These are phyloP conservation scores for Pseudopithomyces chartarum DNA, from an alignment of 2,329 filamentous ascomycete genomes.

Conservation along the genomic window DNA sequence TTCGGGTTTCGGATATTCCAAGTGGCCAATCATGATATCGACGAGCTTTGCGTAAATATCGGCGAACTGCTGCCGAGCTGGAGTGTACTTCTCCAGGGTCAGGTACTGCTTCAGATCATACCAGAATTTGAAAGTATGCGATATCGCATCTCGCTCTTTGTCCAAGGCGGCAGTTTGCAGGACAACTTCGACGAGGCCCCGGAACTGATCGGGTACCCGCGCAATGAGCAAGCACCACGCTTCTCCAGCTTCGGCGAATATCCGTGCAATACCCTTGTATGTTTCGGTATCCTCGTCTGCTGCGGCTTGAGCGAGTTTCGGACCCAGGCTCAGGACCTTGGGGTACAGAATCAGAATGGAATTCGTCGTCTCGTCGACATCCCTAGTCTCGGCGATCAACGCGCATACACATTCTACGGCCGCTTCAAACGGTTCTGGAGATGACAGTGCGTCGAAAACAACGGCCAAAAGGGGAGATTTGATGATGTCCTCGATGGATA, in stretches of 20 bases:
- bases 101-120: conserved; percentile 98
- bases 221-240: conserved; percentile 93
- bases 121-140: conserved; percentile 96
- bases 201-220: conserved; percentile 79
- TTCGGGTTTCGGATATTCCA: conserved; percentile 83
- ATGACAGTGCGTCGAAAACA: conserved; percentile 76
- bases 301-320: conserved; percentile 75
- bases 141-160: conserved; percentile 86
- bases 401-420: conserved; percentile 92
- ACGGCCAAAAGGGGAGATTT: conserved; percentile 83
- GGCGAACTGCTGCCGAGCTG: conserved; percentile 75
- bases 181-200: conserved; percentile 83
- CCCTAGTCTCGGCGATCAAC: conserved; percentile 87
- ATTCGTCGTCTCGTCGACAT: conserved; percentile 87
- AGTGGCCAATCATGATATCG: conserved; percentile 87
- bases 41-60: conserved; percentile 89
- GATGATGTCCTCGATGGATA: conserved; percentile 81
- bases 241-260: conserved; percentile 92
- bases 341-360: conserved; percentile 85
- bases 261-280: conserved; percentile 85
- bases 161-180: conserved; percentile 91
- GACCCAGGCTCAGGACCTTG: conserved; percentile 73
- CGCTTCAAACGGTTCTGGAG: conserved; percentile 79
- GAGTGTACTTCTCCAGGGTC: conserved; percentile 85
- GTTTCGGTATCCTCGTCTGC: conserved; percentile 83